Conservation (phyloP, 805 yeast genomes). For the Saturnispora saitoi region DNA sequence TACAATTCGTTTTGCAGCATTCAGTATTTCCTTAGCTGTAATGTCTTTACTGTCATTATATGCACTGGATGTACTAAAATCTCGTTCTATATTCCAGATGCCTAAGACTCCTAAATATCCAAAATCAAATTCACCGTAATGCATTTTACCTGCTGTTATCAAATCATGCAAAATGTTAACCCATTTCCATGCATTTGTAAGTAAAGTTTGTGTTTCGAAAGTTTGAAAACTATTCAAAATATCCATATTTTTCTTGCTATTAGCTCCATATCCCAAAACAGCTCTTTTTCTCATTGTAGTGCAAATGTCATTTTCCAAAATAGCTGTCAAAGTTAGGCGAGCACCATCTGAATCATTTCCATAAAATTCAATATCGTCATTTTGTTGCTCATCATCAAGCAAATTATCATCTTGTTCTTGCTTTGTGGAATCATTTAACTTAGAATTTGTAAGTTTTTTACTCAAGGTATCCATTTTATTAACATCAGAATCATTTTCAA, state of each 20-base stretch:
- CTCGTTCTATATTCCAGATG: slow-evolving; percentile 74
- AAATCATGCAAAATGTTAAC: slow-evolving; percentile 60
- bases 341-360: slow-evolving; percentile 25
- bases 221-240: slow-evolving; percentile 45
- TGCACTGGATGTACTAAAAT: slow-evolving; percentile 34
- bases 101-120: slow-evolving; percentile 86
- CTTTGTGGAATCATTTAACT: not conserved
- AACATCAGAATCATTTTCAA: slow-evolving; percentile 1
- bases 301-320: slow-evolving; percentile 63
- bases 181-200: slow-evolving; percentile 90
- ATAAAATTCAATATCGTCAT: slow-evolving; percentile 16
- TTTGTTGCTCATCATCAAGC: not conserved
- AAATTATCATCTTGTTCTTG: not conserved
- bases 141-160: slow-evolving; percentile 57
- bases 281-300: slow-evolving; percentile 67
- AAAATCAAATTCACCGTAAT: slow-evolving; percentile 62
- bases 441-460: slow-evolving; percentile 2
- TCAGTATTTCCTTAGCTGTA: slow-evolving; percentile 35
- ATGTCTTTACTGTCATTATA: slow-evolving; percentile 28
- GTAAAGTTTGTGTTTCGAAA: slow-evolving; percentile 45
- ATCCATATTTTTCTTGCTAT: slow-evolving; percentile 53
- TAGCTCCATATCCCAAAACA: slow-evolving; percentile 58
- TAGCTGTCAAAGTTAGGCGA: slow-evolving; percentile 2
- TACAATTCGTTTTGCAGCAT: slow-evolving; percentile 46
- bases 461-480: not conserved